These are phyloP conservation scores for Phytophthora sojae DNA, from an alignment of 352 stramenopile genomes.

Conservation along the genomic window DNA sequence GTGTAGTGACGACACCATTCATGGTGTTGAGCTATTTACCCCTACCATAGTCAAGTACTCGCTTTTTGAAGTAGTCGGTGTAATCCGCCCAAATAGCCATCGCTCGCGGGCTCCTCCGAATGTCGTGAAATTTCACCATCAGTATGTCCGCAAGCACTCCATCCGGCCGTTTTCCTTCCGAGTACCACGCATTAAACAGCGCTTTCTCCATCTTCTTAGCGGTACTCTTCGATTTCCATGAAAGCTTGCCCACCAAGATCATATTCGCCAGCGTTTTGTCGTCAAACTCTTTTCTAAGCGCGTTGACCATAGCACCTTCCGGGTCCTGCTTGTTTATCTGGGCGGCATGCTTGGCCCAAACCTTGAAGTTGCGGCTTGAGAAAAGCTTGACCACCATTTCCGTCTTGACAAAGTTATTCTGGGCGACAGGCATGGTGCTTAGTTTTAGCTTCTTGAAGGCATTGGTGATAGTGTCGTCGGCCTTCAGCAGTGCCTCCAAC, in stretches of 20 bases:
- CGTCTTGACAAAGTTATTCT: background rate
- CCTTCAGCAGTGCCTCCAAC: background rate
- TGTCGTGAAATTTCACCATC: background rate
- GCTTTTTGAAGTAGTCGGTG: background rate
- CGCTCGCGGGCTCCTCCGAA: background rate
- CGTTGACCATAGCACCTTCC: background rate
- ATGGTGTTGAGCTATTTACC: too few relatives aligned
- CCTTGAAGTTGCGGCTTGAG: background rate
- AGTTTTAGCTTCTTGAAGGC: background rate
- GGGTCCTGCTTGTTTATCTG: background rate
- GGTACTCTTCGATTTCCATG: background rate
- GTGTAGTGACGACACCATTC: too few relatives aligned
- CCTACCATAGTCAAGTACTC: background rate
- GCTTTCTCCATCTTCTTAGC: background rate
- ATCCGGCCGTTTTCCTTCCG: background rate
- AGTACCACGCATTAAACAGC: background rate
- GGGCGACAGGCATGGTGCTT: background rate
- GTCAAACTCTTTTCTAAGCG: background rate
- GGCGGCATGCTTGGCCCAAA: background rate
- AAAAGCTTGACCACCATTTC: background rate
- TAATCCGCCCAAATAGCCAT: background rate
- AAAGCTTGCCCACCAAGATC: background rate
- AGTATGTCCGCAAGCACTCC: background rate
- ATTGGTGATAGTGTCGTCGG: background rate
- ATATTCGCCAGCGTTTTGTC: background rate